Evolutionary conservation across 1,284 basidiomycete species (phyloP).

Genomic region (Moesziomyces sp.): DNA sequence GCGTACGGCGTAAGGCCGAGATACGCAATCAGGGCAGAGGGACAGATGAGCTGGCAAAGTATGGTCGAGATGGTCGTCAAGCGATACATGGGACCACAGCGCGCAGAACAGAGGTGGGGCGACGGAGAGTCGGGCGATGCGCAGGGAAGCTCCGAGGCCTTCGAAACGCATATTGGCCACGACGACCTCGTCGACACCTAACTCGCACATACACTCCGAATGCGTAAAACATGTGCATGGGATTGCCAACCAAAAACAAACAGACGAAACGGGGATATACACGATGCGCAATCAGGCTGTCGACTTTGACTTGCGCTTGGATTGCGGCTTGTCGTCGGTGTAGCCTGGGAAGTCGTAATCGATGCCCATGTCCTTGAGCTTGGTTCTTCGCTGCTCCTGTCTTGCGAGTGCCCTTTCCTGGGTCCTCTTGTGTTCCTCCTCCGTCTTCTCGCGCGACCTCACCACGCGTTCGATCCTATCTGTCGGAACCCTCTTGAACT

Average conservation of each 20-base stretch:
- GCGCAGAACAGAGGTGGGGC: constrained; percentile 44
- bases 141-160: constrained; percentile 42
- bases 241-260: neutral
- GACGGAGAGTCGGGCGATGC: constrained; percentile 51
- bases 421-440: constrained; percentile 77
- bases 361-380: constrained; percentile 84
- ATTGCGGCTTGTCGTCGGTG: constrained; percentile 13
- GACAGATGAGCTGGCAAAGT: constrained; percentile 34
- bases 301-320: too few relatives aligned
- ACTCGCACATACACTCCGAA: neutral
- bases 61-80: constrained; percentile 43
- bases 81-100: constrained; percentile 17
- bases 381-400: constrained; percentile 81
- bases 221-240: neutral
- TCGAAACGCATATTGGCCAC: constrained; percentile 26
- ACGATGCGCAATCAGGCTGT: too few relatives aligned
- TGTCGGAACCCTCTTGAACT: constrained; percentile 82
- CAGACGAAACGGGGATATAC: neutral
- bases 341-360: constrained; percentile 83
- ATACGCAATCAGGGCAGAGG: constrained; percentile 19
- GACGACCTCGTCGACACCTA: constrained; percentile 15
- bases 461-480: constrained; percentile 77
- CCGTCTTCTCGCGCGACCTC: constrained; percentile 81
- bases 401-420: constrained; percentile 80
- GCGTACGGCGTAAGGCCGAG: constrained; percentile 15